Evolutionary conservation across 2,329 filamentous ascomycete genomes (phyloP), one percentile per base, ranked within the genome.

Genomic region (Nannizzia gypsea): DNA sequence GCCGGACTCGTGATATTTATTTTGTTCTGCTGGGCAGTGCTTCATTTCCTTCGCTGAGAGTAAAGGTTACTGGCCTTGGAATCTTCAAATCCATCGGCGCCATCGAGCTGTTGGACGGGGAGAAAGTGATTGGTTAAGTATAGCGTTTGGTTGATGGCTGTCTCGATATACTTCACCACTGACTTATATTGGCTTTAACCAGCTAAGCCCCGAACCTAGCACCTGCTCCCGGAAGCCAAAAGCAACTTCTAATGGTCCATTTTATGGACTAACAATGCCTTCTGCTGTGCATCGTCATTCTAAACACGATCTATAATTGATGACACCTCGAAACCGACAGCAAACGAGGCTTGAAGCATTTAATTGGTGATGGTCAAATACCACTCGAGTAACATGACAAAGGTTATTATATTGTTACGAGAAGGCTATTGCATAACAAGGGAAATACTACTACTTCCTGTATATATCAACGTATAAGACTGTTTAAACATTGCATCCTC

Each of bases 1-100:
- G 87, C 78, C 0, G 90, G 93, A 0, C 90, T 92, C 2, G 74
- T 95, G 3, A 74, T 93, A 38, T 99, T 99, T 73, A 88, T 97
- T 68, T 70, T 82, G 40, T 99, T 99, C 71, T 96, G 92, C 73
- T 97, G 90, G 84, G 76, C 93, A 64, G 90, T 95, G 60, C 71
- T 99, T 70, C 88, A 91, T 74, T 97, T 83, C 71, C 73, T 99
- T 74, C 79, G 89, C 71, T 92, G 74, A 80, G 8, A 55, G 3
- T n/a, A 20, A 17, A 1, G 31, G 11, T 11, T 22, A 2, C 17
- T 46, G 42, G 6, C 42, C 3, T 24, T 13, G 8, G 3, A 13
- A 24, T 50, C 26, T 22, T 46, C 42, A 24, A n/a, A 55, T 28
- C 52, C 34, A 22, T 20, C 28, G 24, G 13, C 20, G 20, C 44